These are phyloP conservation scores for Ambrosia hybrid DNA, from an alignment of 140 eudicot species.

Conservation along the genomic window DNA sequence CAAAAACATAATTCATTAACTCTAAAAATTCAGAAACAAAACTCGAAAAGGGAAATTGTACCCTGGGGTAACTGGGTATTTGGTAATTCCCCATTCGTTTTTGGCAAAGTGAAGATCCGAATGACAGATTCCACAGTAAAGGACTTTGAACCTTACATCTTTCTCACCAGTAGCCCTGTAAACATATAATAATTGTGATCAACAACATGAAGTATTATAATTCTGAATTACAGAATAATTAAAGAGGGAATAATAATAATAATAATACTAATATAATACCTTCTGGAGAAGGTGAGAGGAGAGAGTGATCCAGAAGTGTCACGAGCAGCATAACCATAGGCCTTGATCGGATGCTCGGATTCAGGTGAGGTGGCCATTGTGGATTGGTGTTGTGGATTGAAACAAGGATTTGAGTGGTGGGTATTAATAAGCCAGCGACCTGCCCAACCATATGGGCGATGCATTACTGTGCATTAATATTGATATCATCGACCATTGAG, in stretches of 20 bases:
- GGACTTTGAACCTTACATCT: constrained; percentile 58
- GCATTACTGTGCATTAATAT: constrained; percentile 13
- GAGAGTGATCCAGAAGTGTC: constrained; percentile 54
- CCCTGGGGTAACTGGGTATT: constrained; percentile 68
- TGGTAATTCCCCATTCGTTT: constrained; percentile 56
- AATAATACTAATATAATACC: constrained; percentile 26
- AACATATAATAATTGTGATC: neutral
- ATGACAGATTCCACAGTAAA: constrained; percentile 74
- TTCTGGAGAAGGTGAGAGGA: constrained; percentile 69
- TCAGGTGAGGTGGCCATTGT: constrained; percentile 52
- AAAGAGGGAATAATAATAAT: neutral
- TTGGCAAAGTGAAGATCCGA: constrained; percentile 55
- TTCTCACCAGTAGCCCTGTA: constrained; percentile 61
- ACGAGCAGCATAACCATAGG: constrained; percentile 65
- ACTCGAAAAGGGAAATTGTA: constrained; percentile 5
- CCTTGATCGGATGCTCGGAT: constrained; percentile 57
- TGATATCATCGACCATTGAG: neutral
- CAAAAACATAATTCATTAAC: no score
- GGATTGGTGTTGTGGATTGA: neutral
- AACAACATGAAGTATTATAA: neutral
- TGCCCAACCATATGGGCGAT: constrained; percentile 6
- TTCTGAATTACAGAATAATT: neutral
- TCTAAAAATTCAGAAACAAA: neutral
- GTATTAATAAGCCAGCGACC: constrained; percentile 12
- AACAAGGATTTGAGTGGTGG: neutral